Conservation (phyloP, 768 basidiomycete genomes). For the Lentinula sp. region DNA sequence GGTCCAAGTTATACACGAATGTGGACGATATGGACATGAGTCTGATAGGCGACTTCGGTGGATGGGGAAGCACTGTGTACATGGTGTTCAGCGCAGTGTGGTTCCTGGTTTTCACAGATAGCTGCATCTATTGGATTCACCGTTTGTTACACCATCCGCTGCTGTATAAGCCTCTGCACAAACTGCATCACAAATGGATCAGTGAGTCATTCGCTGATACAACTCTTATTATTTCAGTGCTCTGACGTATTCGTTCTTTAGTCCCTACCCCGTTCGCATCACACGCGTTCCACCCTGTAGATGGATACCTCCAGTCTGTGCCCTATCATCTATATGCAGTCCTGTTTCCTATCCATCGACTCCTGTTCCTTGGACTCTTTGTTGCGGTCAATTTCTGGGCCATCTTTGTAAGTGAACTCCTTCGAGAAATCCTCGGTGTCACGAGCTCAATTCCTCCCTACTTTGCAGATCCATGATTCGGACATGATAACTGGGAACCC, state of each 20-base stretch:
- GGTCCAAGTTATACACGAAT: slow-evolving; percentile 72
- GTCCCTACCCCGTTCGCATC: slow-evolving; percentile 98
- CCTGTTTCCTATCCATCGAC: slow-evolving; percentile 86
- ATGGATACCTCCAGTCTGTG: slow-evolving; percentile 90
- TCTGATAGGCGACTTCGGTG: background rate
- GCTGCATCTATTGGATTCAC: slow-evolving; percentile 96
- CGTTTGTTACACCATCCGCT: slow-evolving; percentile 79
- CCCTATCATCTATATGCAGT: slow-evolving; percentile 93
- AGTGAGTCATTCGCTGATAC: slow-evolving; percentile 45
- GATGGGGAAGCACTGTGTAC: slow-evolving; percentile 54
- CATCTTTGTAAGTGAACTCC: slow-evolving; percentile 60
- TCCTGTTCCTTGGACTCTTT: slow-evolving; percentile 80
- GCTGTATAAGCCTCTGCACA: slow-evolving; percentile 89
- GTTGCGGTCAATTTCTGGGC: slow-evolving; percentile 92
- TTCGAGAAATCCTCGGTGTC: background rate
- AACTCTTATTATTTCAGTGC: background rate
- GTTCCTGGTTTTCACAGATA: slow-evolving; percentile 89
- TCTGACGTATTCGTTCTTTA: slow-evolving; percentile 23
- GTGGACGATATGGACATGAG: slow-evolving; percentile 46
- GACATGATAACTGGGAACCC: slow-evolving; percentile 95
- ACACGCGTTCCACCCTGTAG: slow-evolving; percentile 95
- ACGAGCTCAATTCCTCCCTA: background rate
- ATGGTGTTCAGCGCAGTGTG: slow-evolving; percentile 60
- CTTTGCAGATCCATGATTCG: slow-evolving; percentile 86
- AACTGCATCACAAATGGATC: slow-evolving; percentile 99